These are phyloP conservation scores for Capsicum baccatum DNA, from an alignment of 257 asterid species.

Conservation along the genomic window DNA sequence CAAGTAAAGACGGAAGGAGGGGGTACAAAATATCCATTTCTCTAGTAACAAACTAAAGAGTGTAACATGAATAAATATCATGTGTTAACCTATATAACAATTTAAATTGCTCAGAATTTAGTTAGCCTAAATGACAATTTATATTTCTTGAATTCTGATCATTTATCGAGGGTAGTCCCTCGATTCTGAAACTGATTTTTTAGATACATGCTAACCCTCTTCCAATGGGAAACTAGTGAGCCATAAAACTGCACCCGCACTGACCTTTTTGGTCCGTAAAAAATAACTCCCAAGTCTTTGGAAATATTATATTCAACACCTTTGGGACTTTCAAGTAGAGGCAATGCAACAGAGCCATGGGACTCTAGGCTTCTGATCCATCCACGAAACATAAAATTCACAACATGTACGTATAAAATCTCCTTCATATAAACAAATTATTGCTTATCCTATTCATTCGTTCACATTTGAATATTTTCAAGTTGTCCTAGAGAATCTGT, in stretches of 20 bases:
- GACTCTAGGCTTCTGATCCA: conserved; percentile 82
- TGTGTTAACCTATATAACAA: not conserved
- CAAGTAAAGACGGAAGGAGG: no score
- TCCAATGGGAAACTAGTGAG: conserved; percentile 59
- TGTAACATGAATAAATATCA: not conserved
- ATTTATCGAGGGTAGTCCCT: not conserved
- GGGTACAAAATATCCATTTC: not conserved
- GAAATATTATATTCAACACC: conserved; percentile 40
- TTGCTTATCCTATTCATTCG: not conserved
- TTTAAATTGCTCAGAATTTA: not conserved
- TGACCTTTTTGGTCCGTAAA: conserved; percentile 57
- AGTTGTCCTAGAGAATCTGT: not conserved
- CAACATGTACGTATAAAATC: conserved; percentile 55
- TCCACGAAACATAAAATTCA: conserved; percentile 77
- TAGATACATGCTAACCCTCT: conserved; percentile 56
- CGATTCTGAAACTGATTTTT: conserved; percentile 42
- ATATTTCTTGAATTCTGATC: not conserved
- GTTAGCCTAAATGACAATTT: no score
- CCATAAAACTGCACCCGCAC: conserved; percentile 68
- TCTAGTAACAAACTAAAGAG: not conserved
- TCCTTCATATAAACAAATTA: not conserved
- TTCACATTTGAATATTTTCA: not conserved
- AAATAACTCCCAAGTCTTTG: conserved; percentile 53
- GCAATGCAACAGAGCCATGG: conserved; percentile 41
- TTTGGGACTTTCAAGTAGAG: conserved; percentile 41